Evolutionary conservation across 2,329 filamentous ascomycete species (phyloP), one percentile per base, ranked within the genome.

Genomic region (Sporothrix dimorphospora): DNA sequence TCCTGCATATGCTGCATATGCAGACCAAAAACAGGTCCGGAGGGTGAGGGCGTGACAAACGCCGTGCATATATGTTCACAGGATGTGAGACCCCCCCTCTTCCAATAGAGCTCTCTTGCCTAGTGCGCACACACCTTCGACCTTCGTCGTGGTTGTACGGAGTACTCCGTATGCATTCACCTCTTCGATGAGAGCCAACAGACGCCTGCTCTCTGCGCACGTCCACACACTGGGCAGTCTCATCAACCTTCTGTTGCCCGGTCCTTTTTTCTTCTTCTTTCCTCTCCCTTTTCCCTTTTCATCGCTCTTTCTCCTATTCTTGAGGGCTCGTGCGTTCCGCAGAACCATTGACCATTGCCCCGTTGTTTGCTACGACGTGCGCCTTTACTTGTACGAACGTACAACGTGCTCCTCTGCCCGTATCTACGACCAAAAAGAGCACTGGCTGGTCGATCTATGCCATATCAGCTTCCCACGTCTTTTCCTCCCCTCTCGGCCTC

Each of bases 1-100:
- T 67, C 45, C 65, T 68, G 65, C 65, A 68, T 40, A 42, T 16
- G 38, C n/a, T 65, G 59, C 59, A 65, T 45, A 65, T 45, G 59
- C 59, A 45, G 59, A 45, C 38, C 45, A 45, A 45, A 45, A 27
- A 8, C 38, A 45, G 12, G 59, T 7, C 38, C 21, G 59, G 59
- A 42, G 21, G 47, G 8, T 24, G n/a, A 53, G 24, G 49, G 49
- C 53, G 38, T 63, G 59, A 45, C 59, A 42, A 27, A 45, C 59
- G 38, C 24, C 40, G 16, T 49, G 61, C 59, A 27, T 40, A 21
- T 24, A 27, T 55, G 16, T 24, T 42, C 57, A 42, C 57, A 63
- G 19, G 1, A 42, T 63, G 21, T 42, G 38, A 40, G 30, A 59
- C 30, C n/a, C 11, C 27, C 27, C 55, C 30, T 38, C 5, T 40